phyloP scores from a whole-genome alignment of 139 green algal species.

The Volvox reticuliferus region DNA sequence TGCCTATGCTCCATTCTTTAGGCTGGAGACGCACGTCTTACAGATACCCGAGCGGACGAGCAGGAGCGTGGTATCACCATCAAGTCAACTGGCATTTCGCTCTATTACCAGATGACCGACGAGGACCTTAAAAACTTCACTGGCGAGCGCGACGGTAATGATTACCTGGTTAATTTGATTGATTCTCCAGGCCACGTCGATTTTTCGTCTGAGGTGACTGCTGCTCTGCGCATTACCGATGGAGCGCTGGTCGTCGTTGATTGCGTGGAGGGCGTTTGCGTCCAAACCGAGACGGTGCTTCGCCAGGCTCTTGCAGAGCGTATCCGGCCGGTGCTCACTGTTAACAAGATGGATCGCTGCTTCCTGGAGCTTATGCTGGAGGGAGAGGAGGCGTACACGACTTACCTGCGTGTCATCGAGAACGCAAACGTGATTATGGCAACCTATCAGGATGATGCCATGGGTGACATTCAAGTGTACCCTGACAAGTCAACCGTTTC shows the following conservation, averaged over 20 bases:
- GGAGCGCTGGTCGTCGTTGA: conserved; percentile 99
- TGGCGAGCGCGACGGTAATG: conserved; percentile 86
- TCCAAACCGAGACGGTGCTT: conserved; percentile 99
- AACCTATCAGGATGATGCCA: conserved; percentile 96
- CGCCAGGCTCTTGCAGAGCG: conserved; percentile 96
- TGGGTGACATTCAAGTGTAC: conserved; percentile 97
- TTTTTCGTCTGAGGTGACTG: conserved; percentile 99
- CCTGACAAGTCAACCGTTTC: conserved; percentile 98
- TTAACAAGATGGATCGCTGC: conserved; percentile 99
- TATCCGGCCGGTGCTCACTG: conserved; percentile 97
- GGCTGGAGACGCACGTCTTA: conserved; percentile 92
- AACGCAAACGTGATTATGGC: conserved; percentile 99
- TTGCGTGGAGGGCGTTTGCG: conserved; percentile 99
- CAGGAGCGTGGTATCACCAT: conserved; percentile 99
- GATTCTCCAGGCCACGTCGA: conserved; percentile 99
- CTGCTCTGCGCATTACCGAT: conserved; percentile 99
- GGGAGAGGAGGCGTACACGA: conserved; percentile 96
- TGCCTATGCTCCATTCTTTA: conserved; percentile 45
- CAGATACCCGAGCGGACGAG: conserved; percentile 98
- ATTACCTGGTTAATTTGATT: conserved; percentile 99
- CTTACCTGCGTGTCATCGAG: conserved; percentile 97
- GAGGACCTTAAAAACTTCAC: conserved; percentile 85
- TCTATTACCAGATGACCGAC: conserved; percentile 97
- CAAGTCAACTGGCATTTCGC: conserved; percentile 99
- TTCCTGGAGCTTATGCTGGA: conserved; percentile 98